A percentile compares a stretch with the other conserved stretches of the same genome.
phyloP scores from a whole-genome alignment of 768 basidiomycete species.

The Chlorophyllum brunneum region DNA sequence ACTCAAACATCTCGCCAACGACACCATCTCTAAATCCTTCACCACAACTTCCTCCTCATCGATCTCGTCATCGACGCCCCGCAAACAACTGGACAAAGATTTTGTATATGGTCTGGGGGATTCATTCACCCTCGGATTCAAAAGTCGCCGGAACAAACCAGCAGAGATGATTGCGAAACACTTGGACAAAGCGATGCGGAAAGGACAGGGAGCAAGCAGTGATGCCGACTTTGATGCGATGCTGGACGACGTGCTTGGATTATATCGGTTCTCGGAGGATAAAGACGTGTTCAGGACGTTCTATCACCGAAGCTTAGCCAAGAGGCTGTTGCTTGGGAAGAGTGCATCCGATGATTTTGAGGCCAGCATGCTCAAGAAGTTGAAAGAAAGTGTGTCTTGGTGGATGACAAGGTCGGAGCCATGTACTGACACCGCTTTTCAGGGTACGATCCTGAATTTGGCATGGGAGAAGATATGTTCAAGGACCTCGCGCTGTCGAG shows the following conservation, averaged over 20 bases:
- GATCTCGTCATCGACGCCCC: conserved; percentile 17
- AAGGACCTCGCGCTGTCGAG: conserved; percentile 78
- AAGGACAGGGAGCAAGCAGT: conserved; percentile 69
- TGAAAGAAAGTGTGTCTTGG: conserved; percentile 62
- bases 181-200: conserved; percentile 82
- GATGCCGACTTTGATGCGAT: conserved; percentile 60
- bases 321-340: conserved; percentile 77
- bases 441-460: conserved; percentile 97
- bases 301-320: conserved; percentile 86
- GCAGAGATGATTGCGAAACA: conserved; percentile 93
- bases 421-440: background rate
- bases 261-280: conserved; percentile 88
- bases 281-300: conserved; percentile 94
- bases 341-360: conserved; percentile 89
- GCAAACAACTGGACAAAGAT: conserved; percentile 42
- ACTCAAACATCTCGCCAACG: conserved; percentile 59
- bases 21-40: conserved; percentile 49
- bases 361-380: conserved; percentile 74
- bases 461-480: conserved; percentile 94
- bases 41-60: conserved; percentile 17
- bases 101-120: conserved; percentile 68
- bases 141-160: conserved; percentile 72
- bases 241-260: conserved; percentile 61
- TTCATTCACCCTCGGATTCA: conserved; percentile 73
- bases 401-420: background rate